Base-by-base conservation (phyloP, 2,329 filamentous ascomycete species). In the Penicillium rolfsii region DNA sequence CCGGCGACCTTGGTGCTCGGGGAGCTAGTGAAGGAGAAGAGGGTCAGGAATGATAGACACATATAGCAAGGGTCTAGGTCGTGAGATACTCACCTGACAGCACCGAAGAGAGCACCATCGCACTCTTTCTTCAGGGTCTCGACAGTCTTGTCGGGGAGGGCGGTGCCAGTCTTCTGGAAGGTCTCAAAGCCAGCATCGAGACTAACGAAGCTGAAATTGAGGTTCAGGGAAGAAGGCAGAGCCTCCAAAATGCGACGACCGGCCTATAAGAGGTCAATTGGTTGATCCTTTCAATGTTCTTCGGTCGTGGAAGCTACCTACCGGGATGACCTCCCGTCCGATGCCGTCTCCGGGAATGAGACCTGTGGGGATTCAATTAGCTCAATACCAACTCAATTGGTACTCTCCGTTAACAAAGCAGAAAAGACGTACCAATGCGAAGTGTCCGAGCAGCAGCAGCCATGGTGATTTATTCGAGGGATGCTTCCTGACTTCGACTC, bases 301-400 rank as follows among this genome's bases (percentile, higher is more conserved):
- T 53, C 49, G 40, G 43, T 59, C 45, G 54, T 54, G 35, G 59
- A 53, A 60, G 61, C 55, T 59, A 64, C 74, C 61, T 74, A 82
- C 91, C 67, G 95, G 95, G 79, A 99, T 98, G 77, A 99, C 95
- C 82, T 99, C 95, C 76, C 91, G 91, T 80, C 95, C 95, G 81
- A 99, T 99, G 80, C 95, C 95, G 81, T 99, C 95, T 75, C 95
- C 95, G 72, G 95, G 91, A 76, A 99, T 98, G 72, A 98, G 91
- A 77, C 93, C 93, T 96, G 68, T 52, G 54, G 55, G 48, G 24
- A 11, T 58, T 68, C 59, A 67, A 64, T 68, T 43, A 64, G 35
- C 30, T 56, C 41, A 56, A 53, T 65, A 48, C 38, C 22, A 48
- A 30, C 19, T 6, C 16, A 52, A 16, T n/a, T 45, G 57, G 38